Evolutionary conservation across 2,329 filamentous ascomycete genomes (phyloP).

Genomic region (Sarocladiaceae sp.): DNA sequence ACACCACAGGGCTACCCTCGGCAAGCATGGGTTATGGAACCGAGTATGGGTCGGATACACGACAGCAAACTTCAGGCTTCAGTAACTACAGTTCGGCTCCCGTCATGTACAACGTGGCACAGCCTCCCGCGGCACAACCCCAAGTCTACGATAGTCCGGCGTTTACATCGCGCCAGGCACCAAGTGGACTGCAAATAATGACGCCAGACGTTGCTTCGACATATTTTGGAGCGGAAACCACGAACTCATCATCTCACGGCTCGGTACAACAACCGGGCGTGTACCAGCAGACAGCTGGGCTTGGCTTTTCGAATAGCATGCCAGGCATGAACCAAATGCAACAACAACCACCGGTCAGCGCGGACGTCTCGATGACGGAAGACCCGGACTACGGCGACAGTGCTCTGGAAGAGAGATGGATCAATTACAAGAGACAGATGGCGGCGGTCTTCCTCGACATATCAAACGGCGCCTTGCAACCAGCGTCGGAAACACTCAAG

Average conservation of each 20-base stretch:
- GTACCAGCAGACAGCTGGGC: constrained; percentile 61
- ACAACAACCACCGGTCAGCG: constrained; percentile 27
- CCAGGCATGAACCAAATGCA: constrained; percentile 42
- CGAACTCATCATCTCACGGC: constrained; percentile 43
- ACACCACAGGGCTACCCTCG: constrained; percentile 54
- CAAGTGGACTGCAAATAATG: constrained; percentile 72
- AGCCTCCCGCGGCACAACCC: constrained; percentile 51
- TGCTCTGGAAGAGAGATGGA: constrained; percentile 65
- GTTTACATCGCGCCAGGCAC: constrained; percentile 65
- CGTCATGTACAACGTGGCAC: constrained; percentile 77
- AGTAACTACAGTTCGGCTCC: constrained; percentile 57
- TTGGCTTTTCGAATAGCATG: constrained; percentile 47
- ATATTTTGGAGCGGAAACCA: constrained; percentile 56
- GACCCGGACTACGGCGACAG: constrained; percentile 55
- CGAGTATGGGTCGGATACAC: constrained; percentile 61
- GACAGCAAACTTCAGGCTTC: constrained; percentile 51
- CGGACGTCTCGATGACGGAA: constrained; percentile 44
- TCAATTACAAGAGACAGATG: constrained; percentile 57
- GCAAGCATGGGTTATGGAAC: constrained; percentile 54
- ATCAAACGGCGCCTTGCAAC: constrained; percentile 45
- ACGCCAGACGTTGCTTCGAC: constrained; percentile 50
- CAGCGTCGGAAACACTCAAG: constrained; percentile 48
- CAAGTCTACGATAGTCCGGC: constrained; percentile 73
- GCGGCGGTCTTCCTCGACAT: constrained; percentile 69
- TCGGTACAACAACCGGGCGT: constrained; percentile 53